Evolutionary conservation across 148 eudicot genomes (phyloP), one percentile per base, ranked within the genome.

Genomic region (Limonium bicolor): DNA sequence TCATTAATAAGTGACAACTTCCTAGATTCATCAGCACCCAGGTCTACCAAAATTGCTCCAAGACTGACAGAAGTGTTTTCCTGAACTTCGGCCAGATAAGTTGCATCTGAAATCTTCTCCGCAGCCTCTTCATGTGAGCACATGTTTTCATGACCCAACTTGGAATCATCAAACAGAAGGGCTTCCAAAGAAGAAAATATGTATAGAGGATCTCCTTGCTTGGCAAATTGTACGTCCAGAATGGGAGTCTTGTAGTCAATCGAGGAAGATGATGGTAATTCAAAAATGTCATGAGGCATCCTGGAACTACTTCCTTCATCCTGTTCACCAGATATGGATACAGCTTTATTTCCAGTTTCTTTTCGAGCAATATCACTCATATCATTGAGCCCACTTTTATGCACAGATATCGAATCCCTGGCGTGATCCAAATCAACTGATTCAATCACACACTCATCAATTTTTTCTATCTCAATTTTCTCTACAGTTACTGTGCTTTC

Each of bases 221-320:
- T n/a, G n/a, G 38, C 38, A 55, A 90, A 90, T 35, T 76, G 68
- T 41, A 90, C 99, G 37, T 90, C 97, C 44, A 90, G 69, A 46
- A 90, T 67, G 6, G 94, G 82, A 61, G 56, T 56, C 48, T 62
- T 66, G 50, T 77, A 81, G 68, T 90, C 82, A 35, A 88, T 54
- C 16, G 14, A 11, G 32, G 67, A 53, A 33, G 55, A 36, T 18
- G 37, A 21, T 49, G 68, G 64, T 32, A 65, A 37, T 29, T 60
- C 54, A 15, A 67, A 26, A 29, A 58, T 46, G 36, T 48, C 47
- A 9, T 30, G 62, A 27, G 51, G 19, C 17, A 44, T 29, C 22
- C 48, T 56, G 23, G 74, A 41, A 14, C 36, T 64, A 36, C 50
- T 63, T 29, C n/a, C 47, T 13, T 23, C 56, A 29, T 21, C 29